Base-by-base conservation (phyloP, 805 yeast genomes). In the Millerozyma miso region DNA sequence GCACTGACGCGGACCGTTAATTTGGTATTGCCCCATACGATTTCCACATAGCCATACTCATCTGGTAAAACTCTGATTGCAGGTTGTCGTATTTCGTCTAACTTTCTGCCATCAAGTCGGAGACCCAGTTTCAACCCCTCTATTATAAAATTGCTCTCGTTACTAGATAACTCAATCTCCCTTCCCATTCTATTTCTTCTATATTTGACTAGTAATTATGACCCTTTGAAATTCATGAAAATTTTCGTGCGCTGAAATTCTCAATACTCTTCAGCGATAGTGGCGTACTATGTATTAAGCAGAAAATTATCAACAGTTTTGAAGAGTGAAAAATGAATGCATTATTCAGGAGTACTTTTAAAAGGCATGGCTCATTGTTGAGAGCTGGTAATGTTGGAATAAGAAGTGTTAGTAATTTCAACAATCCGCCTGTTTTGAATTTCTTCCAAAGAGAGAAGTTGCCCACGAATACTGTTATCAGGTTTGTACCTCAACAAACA, bases 401-500 rank as follows among this genome's bases (percentile, higher is more conserved):
- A 33, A 18, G 29, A 23, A 37, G 17, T 20, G 19, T 39, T 35
- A 43, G 42, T 20, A 17, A 23, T 18, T 35, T 39, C 31, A 40
- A 38, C 29, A 40, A 41, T 23, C 52, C 39, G 38, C 32, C 51
- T 5, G 35, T 57, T 12, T 51, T 80, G 54, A 79, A 73, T 35
- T 83, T 72, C 56, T 83, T 83, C 61, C 87, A 81, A 58, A 73
- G 71, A 39, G 79, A 77, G 38, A 68, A 75, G 43, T 63, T 84
- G 41, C 95, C 95, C n/a, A 67, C 88, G 14, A 85, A 85, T 62
- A 85, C 93, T 2, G 62, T 85, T 3, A 62, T 85, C 33, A 71
- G 86, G 52, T 87, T 87, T 59, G 95, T 87, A 13, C 96, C 96
- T 1, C 95, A 88, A 60, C 95, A 87, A 62, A 83, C 87, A 16